Conservation (phyloP, 805 yeast genomes). For the Brettanomyces sp. region DNA sequence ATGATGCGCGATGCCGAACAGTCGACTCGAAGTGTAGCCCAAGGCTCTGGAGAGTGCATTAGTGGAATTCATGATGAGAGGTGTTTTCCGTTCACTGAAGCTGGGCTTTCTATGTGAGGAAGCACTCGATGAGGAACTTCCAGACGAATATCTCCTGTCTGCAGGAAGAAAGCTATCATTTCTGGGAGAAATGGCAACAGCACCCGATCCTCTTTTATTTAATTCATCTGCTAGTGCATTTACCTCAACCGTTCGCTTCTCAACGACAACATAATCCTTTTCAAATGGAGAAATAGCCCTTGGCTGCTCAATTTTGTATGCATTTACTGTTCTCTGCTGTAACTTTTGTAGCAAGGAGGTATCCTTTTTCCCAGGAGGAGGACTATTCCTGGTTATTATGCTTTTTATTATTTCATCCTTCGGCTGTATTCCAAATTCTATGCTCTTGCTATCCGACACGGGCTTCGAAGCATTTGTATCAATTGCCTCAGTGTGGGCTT, state of each 20-base stretch:
- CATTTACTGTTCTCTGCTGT: no score
- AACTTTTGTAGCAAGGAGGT: neutral
- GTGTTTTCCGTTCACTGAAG: constrained; percentile 51
- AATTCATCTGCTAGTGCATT: constrained; percentile 93
- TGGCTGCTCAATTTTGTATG: no score
- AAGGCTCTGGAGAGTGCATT: constrained; percentile 84
- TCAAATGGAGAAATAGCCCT: constrained; percentile 33
- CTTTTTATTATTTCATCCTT: constrained; percentile 37
- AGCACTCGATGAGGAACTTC: constrained; percentile 39
- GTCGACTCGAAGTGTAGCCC: constrained; percentile 76
- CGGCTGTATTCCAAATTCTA: neutral
- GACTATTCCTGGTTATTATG: constrained; percentile 34
- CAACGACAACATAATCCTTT: constrained; percentile 88
- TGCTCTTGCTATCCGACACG: no score
- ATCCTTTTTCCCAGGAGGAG: constrained; percentile 16
- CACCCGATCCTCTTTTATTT: constrained; percentile 40
- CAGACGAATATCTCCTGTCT: constrained; percentile 26
- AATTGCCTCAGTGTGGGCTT: neutral
- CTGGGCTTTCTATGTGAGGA: constrained; percentile 45
- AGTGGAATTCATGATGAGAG: constrained; percentile 70
- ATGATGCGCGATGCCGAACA: constrained; percentile 47
- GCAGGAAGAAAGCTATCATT: neutral
- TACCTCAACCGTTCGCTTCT: constrained; percentile 89
- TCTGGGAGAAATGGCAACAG: constrained; percentile 26
- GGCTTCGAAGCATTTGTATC: neutral